These are phyloP conservation scores for Wallacemonas sp. DNA, from an alignment of 208 protist genomes.

Conservation along the genomic window DNA sequence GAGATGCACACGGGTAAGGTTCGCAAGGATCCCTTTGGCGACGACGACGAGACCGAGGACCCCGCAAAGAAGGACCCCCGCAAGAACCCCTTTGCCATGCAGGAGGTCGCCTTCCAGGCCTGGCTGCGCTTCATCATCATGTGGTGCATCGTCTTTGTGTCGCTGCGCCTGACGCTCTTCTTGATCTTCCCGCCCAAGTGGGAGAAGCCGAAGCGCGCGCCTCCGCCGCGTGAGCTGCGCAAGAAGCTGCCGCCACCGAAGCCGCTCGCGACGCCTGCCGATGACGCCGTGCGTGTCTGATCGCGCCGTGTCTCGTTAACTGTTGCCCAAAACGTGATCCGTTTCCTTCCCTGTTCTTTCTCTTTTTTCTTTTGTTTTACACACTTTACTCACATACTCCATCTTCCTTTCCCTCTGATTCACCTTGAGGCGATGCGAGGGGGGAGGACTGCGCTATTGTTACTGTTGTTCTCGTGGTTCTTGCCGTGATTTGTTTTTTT, in stretches of 20 bases:
- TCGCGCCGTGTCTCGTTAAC: background rate
- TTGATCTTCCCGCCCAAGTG: constrained; percentile 81
- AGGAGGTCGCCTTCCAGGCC: constrained; percentile 81
- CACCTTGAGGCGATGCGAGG: too few relatives aligned
- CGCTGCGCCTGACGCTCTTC: constrained; percentile 69
- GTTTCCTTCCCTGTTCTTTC: background rate
- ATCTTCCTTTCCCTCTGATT: constrained; percentile 28
- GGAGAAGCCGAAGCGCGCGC: constrained; percentile 71
- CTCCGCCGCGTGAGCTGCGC: constrained; percentile 53
- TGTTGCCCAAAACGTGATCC: background rate
- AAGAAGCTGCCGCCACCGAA: constrained; percentile 54
- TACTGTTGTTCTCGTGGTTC: too few relatives aligned
- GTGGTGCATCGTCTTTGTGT: constrained; percentile 80
- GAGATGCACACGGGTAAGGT: constrained; percentile 91
- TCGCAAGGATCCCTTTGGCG: constrained; percentile 73
- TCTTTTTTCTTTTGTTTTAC: background rate
- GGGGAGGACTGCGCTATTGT: too few relatives aligned
- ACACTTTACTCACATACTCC: background rate
- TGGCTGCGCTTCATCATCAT: constrained; percentile 88
- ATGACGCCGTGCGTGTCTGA: constrained; percentile 4
- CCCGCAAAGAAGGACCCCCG: constrained; percentile 52
- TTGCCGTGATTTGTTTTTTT: constrained; percentile 16
- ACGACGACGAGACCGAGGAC: constrained; percentile 65
- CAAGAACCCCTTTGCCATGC: constrained; percentile 77
- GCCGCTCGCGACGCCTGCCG: constrained; percentile 38